Evolutionary conservation across 805 yeast species (phyloP), one percentile per base, ranked within the genome.

Genomic region (Jamesozyma spencerorum): DNA sequence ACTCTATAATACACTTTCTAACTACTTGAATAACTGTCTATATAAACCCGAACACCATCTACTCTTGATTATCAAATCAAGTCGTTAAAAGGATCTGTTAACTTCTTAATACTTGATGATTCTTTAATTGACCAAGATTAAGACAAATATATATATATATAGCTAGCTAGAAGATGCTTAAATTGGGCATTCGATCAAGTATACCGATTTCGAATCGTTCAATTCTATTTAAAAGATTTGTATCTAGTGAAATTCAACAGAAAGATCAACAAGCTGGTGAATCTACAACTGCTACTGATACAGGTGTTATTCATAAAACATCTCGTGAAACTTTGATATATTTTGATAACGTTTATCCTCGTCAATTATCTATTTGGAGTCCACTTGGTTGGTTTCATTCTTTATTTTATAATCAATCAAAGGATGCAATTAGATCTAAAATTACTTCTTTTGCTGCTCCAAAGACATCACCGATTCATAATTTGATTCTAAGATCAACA

Each of bases 231-330:
- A 39, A 47, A 33, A 53, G 71, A 40, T 60, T 41, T 39, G 65
- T 62, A 2, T 55, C 70, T 1, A 63, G 63, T 14, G 70, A 66
- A 37, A 68, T 68, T 34, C 66, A 65, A 35, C 61, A 63, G 40
- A 57, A 63, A 32, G 73, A 71, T 44, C 65, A 69, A 39, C 72
- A 71, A 44, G 65, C 70, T 5, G 82, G 80, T 39, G 84, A 77
- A 40, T 70, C 69, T 3, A 72, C 65, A 5, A 71, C 69, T 33
- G 78, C 75, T 2, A 71, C 67, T 12, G 74, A 66, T 30, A 75
- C 81, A 0, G 82, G 81, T 54, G 73, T 76, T 31, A 74, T 75
- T 38, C 66, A 68, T 33, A 73, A 72, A 47, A 62, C 69, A 5
- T 66, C 64, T 31, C 57, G 69, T 47, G 77, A 74, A 52, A 65